Conservation (phyloP, 2,329 filamentous ascomycete species). For the Trichoderma sp. region DNA sequence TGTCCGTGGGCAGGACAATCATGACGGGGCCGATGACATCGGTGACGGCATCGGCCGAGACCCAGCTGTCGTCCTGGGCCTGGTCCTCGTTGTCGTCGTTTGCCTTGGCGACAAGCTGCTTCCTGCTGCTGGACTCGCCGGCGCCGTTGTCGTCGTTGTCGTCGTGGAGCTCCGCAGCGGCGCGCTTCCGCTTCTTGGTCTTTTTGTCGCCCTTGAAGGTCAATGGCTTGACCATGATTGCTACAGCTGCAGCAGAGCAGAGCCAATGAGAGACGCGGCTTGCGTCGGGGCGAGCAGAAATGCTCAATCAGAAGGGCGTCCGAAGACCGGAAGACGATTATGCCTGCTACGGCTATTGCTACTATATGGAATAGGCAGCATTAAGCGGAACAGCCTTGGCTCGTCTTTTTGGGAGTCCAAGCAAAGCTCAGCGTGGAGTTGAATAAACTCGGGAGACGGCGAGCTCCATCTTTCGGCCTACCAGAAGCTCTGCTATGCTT, state of each 20-base stretch:
- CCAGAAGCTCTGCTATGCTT: constrained; percentile 10
- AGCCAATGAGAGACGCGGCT: constrained; percentile 23
- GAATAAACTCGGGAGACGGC: constrained; percentile 38
- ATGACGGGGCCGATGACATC: constrained; percentile 84
- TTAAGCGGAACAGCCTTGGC: not conserved
- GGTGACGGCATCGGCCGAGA: constrained; percentile 72
- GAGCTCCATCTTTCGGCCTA: constrained; percentile 39
- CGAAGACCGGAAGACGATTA: not conserved
- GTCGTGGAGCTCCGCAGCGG: constrained; percentile 54
- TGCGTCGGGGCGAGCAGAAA: constrained; percentile 19
- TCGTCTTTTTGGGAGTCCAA: not conserved
- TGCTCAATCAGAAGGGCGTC: not conserved
- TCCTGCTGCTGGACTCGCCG: constrained; percentile 19
- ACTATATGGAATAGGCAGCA: not conserved
- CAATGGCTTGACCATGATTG: constrained; percentile 81
- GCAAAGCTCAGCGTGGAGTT: not conserved
- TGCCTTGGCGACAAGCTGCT: constrained; percentile 4
- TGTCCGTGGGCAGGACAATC: constrained; percentile 77
- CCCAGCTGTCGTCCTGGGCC: constrained; percentile 83
- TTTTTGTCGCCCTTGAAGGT: constrained; percentile 98
- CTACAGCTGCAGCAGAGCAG: too few species aligned
- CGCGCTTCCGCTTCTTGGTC: constrained; percentile 85
- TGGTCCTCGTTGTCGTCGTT: constrained; percentile 33
- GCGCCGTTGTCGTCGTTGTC: constrained; percentile 48
- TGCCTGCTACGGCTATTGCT: not conserved